Evolutionary conservation across 2,329 filamentous ascomycete species (phyloP), one percentile per base, ranked within the genome.

Genomic region (Cladosporium sp.): DNA sequence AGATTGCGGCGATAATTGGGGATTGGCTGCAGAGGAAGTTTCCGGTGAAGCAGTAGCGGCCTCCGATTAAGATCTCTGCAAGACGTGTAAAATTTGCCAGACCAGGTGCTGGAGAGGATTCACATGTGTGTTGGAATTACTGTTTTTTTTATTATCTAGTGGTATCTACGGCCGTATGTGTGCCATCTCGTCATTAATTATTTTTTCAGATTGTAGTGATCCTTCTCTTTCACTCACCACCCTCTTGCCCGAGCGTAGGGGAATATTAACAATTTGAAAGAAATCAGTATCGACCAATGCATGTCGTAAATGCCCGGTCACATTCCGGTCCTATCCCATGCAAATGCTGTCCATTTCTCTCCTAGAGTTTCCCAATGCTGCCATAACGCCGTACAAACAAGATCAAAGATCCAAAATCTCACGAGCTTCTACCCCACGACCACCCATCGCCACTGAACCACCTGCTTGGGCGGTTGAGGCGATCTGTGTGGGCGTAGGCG

Each of bases 1-100:
- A 69, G 54, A 54, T 60, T 34, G 55, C 57, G 13, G 34, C 35
- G 3, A 11, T 58, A 6, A 41, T 59, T 4, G 31, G 28, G 3
- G 58, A 54, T 9, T 60, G 57, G 56, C 16, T 58, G 57, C 4
- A 45, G 42, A 35, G 52, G 33, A 54, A 54, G 45, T 54, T 54
- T 8, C 44, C 37, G 11, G 52, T 48, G 2, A 40, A 54, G n/a
- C 32, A 43, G 48, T 43, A 28, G 22, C 22, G 22, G 22, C 22
- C 22, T 28, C 7, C 22, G 4, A 28, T 5, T 5, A 7, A 28
- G 22, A 28, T 28, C 5, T 28, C 7, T 28, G 22, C 22, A 28
- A 28, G 22, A 28, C 22, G 4, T 28, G 22, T 28, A 28, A 7
- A 28, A 28, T 5, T 7, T 28, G 22, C 4, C 44, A 46, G 33